These are phyloP conservation scores for Styphnolobium japonicum DNA, from an alignment of 306 rosid genomes.

Conservation along the genomic window DNA sequence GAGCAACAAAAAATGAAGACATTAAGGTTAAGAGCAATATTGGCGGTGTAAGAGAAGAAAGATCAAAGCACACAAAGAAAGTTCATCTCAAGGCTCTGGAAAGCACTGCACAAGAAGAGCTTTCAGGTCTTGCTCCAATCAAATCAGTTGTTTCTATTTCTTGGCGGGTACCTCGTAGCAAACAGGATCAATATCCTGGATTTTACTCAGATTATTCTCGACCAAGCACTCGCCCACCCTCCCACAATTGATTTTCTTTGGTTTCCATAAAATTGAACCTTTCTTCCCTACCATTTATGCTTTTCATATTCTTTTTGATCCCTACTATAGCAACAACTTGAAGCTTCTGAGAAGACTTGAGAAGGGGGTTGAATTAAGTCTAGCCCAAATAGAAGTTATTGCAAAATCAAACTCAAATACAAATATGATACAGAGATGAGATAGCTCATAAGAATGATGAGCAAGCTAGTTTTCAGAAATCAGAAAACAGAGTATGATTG, in stretches of 20 bases:
- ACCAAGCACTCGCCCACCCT: conserved; percentile 68
- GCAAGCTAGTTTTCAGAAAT: no score
- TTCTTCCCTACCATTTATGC: background rate
- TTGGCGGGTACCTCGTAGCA: conserved; percentile 29
- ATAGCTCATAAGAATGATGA: background rate
- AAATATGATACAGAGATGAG: background rate
- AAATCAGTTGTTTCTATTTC: conserved; percentile 38
- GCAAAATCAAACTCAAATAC: no score
- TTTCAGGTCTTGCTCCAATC: conserved; percentile 31
- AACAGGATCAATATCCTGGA: conserved; percentile 30
- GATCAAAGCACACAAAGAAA: background rate
- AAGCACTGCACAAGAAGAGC: background rate
- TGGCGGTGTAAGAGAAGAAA: background rate
- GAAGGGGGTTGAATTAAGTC: no score
- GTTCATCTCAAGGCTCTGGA: background rate
- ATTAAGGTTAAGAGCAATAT: background rate
- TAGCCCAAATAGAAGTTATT: no score
- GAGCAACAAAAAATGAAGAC: background rate
- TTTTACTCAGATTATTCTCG: conserved; percentile 58
- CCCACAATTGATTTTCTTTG: conserved; percentile 44
- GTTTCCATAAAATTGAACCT: background rate
- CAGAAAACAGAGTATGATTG: no score
- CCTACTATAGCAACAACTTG: background rate
- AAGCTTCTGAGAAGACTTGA: background rate
- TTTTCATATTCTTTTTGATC: background rate